phyloP scores from a whole-genome alignment of 2,329 filamentous ascomycete species.

The Parastagonospora avenae region DNA sequence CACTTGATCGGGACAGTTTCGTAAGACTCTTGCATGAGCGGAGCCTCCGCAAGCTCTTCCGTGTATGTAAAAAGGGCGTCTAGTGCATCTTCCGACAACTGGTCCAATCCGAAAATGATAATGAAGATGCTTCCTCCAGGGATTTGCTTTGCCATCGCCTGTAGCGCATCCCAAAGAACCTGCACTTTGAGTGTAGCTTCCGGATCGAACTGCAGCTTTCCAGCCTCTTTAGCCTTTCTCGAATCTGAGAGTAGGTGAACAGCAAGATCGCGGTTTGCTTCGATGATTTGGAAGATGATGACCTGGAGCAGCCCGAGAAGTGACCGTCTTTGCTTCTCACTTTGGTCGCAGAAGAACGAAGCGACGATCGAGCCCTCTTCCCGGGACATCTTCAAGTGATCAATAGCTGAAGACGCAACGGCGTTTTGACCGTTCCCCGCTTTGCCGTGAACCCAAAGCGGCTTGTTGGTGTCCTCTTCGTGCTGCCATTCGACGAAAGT shows the following conservation, averaged over 20 bases:
- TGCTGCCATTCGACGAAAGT: slow-evolving; percentile 18
- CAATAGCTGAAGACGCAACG: slow-evolving; percentile 26
- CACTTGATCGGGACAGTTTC: slow-evolving; percentile 19
- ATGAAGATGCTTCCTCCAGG: slow-evolving; percentile 18
- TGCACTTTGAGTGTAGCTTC: slow-evolving; percentile 19
- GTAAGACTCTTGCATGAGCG: neutral
- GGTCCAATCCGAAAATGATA: slow-evolving; percentile 24
- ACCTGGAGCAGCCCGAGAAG: slow-evolving; percentile 21
- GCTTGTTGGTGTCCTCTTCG: slow-evolving; percentile 2
- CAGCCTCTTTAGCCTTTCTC: slow-evolving; percentile 18
- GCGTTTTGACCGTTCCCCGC: slow-evolving; percentile 24
- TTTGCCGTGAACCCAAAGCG: slow-evolving; percentile 31
- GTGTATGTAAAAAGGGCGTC: slow-evolving; percentile 18
- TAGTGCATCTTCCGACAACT: slow-evolving; percentile 25
- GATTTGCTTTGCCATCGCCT: slow-evolving; percentile 18
- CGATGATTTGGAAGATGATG: slow-evolving; percentile 24
- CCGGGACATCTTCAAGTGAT: slow-evolving; percentile 9
- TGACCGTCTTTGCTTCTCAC: slow-evolving; percentile 22
- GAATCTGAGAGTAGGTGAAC: slow-evolving; percentile 25
- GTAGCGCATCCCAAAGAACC: slow-evolving; percentile 23
- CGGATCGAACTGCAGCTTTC: slow-evolving; percentile 21
- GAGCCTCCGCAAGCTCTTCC: slow-evolving; percentile 3
- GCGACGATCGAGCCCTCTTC: slow-evolving; percentile 13
- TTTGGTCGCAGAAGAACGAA: slow-evolving; percentile 31
- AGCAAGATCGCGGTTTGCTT: slow-evolving; percentile 22